phyloP scores from a whole-genome alignment of 2,329 filamentous ascomycete species.

The Xylariaceae sp. region DNA sequence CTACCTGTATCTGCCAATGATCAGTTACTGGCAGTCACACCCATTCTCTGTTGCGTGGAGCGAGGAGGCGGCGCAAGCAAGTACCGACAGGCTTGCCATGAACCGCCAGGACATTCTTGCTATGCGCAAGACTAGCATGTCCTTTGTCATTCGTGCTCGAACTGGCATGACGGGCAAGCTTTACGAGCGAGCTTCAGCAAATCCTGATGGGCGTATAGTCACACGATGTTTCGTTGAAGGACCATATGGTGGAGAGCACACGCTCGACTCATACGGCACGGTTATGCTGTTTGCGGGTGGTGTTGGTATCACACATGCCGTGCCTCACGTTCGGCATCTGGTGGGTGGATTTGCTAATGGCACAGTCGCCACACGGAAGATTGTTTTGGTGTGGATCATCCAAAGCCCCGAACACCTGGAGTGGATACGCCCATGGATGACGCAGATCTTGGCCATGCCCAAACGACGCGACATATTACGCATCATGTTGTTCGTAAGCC shows the following conservation, averaged over 20 bases:
- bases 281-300: slow-evolving; percentile 75
- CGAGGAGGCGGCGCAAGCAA: slow-evolving; percentile 53
- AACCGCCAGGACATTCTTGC: slow-evolving; percentile 52
- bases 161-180: slow-evolving; percentile 68
- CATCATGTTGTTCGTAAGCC: slow-evolving; percentile 72
- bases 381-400: slow-evolving; percentile 73
- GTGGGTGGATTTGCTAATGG: slow-evolving; percentile 62
- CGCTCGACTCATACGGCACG: slow-evolving; percentile 69
- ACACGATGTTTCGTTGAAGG: slow-evolving; percentile 68
- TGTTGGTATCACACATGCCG: slow-evolving; percentile 74
- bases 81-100: slow-evolving; percentile 52
- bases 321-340: slow-evolving; percentile 68
- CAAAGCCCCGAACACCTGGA: slow-evolving; percentile 75
- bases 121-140: slow-evolving; percentile 60
- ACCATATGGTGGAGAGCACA: slow-evolving; percentile 68
- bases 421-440: slow-evolving; percentile 83
- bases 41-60: slow-evolving; percentile 77
- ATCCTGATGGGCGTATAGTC: slow-evolving; percentile 54
- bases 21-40: slow-evolving; percentile 70
- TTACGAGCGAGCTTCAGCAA: slow-evolving; percentile 60
- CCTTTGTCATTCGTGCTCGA: slow-evolving; percentile 66
- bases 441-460: slow-evolving; percentile 69
- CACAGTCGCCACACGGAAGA: slow-evolving; percentile 64
- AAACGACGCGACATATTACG: slow-evolving; percentile 66
- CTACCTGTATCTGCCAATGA: slow-evolving; percentile 69